Conservation (phyloP, 345 rosid species). For the Firmiana major region DNA sequence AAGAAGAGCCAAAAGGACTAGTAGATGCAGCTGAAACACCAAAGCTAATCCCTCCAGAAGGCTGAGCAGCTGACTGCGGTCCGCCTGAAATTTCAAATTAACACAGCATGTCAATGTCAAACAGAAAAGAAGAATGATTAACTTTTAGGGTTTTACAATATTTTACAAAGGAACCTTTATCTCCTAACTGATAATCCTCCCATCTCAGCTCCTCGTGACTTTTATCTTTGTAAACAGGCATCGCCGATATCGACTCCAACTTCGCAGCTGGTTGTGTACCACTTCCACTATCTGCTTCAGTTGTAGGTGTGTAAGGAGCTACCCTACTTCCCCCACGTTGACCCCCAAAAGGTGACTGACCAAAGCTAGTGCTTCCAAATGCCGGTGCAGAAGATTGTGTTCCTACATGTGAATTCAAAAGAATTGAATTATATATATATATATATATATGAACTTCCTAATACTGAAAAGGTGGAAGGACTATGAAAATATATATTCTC, state of each 20-base stretch:
- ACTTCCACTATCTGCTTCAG: constrained; percentile 51
- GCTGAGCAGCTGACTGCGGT: constrained; percentile 53
- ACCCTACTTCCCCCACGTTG: constrained; percentile 84
- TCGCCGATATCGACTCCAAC: constrained; percentile 83
- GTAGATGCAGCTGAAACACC: constrained; percentile 44
- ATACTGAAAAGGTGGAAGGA: not conserved
- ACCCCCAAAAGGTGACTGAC: constrained; percentile 66
- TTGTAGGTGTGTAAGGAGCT: constrained; percentile 58
- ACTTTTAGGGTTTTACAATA: not conserved
- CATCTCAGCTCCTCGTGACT: constrained; percentile 89
- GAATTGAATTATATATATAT: not conserved
- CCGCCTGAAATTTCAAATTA: constrained; percentile 59
- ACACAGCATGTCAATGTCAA: not conserved
- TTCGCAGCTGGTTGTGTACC: constrained; percentile 62
- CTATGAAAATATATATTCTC: not conserved
- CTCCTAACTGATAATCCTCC: constrained; percentile 97
- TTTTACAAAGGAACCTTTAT: constrained; percentile 57
- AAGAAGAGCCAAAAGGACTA: constrained; percentile 45
- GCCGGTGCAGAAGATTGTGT: constrained; percentile 60
- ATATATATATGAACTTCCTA: not conserved
- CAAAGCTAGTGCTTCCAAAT: constrained; percentile 62
- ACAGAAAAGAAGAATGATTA: not conserved
- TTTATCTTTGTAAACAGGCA: constrained; percentile 69
- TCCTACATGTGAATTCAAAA: constrained; percentile 41
- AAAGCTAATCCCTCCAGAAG: constrained; percentile 56